Base-by-base conservation (phyloP, 1,284 basidiomycete genomes). In the Inonotus hispidus region DNA sequence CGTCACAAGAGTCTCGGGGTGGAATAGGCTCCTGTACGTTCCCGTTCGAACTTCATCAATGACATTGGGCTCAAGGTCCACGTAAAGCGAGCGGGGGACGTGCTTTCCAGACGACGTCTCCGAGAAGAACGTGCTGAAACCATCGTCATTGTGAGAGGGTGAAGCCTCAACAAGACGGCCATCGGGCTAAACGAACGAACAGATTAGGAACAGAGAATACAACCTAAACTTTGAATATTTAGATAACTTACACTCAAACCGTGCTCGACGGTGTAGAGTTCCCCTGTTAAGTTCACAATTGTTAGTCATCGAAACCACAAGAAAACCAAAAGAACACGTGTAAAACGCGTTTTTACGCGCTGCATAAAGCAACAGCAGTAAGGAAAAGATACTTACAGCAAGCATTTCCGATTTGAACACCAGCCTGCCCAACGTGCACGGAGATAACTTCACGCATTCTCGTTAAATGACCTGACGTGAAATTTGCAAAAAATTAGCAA, bases 221-320 rank as follows among this genome's bases (percentile, higher is more conserved):
- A 56, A 21, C 19, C 3, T 38, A 65, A n/a, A 64, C 50, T 35
- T 46, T 52, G 41, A 38, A 46, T 53, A 43, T 55, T 62, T 14
- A 25, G 50, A 56, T 56, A 2, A 60, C 45, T 45, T 70, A 95
- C 93, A 76, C 89, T 93, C 68, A 99, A 83, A 72, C 95, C 95
- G 76, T 99, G 97, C 79, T 99, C 97, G 70, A 96, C 85, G 68
- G 95, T 97, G 82, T 99, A 99, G 66, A 99, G 85, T 77, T 98
- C 95, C 96, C 95, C 90, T 92, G 71, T 61, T 64, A 69, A 68
- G 61, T 45, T 32, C 11, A 62, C 19, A 32, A 19, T 19, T 10
- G 45, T 57, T 23, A 46, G 27, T 52, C 49, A 45, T 38, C 46
- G 49, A 39, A n/a, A 25, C 21, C 16, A 72, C 69, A 54, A 69